These are phyloP conservation scores for Aureobasidium sp. DNA, from an alignment of 2,329 filamentous ascomycete species.

Conservation along the genomic window DNA sequence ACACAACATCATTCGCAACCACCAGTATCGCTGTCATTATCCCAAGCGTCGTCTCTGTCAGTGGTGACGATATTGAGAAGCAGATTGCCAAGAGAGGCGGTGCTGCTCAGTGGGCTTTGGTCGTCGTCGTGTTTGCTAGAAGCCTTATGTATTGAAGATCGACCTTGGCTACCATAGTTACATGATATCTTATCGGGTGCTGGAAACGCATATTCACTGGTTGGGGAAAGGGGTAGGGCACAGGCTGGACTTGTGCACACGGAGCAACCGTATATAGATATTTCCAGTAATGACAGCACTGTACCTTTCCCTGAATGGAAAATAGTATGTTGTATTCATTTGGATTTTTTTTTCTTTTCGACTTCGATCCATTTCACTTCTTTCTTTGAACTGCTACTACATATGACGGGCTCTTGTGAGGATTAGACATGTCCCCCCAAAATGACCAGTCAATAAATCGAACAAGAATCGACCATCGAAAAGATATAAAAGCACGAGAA, in stretches of 20 bases:
- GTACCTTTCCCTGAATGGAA: too few species aligned
- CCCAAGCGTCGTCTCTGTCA: neutral
- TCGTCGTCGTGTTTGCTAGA: conserved; percentile 12
- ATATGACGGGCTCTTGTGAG: too few species aligned
- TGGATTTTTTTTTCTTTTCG: too few species aligned
- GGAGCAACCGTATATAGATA: neutral
- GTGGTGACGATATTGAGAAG: neutral
- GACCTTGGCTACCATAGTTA: neutral
- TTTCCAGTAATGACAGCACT: too few species aligned
- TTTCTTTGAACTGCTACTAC: too few species aligned
- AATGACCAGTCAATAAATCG: too few species aligned
- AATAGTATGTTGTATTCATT: too few species aligned
- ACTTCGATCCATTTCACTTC: too few species aligned
- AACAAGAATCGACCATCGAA: too few species aligned
- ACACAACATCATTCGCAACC: neutral
- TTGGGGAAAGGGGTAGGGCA: neutral
- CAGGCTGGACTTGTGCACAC: neutral
- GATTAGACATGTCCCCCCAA: too few species aligned
- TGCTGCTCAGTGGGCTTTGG: conserved; percentile 8
- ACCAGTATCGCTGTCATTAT: neutral
- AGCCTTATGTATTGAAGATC: conserved; percentile 9
- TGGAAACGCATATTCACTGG: neutral
- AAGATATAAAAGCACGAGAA: too few species aligned
- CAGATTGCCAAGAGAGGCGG: neutral
- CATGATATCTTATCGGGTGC: neutral